Evolutionary conservation across 257 asterid genomes (phyloP).

Genomic region (Thymus quinquecostatus): DNA sequence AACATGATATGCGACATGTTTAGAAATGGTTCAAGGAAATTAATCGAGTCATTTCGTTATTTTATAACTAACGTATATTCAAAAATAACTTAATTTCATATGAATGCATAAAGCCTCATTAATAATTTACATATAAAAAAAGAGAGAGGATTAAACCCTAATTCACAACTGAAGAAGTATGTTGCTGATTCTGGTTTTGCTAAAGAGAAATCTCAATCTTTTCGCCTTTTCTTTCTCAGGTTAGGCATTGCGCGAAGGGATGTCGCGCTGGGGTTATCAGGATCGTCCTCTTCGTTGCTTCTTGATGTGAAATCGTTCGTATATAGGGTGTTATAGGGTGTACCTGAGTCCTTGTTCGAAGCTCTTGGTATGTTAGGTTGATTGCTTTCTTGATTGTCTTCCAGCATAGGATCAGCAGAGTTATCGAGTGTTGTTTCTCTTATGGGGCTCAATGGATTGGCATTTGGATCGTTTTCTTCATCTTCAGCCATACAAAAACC

Average conservation of each 20-base stretch:
- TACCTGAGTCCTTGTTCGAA: constrained; percentile 18
- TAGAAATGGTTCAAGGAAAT: too few species aligned
- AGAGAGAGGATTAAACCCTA: neutral
- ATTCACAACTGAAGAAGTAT: neutral
- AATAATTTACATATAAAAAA: neutral
- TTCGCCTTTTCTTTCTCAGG: constrained; percentile 60
- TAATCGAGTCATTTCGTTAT: too few species aligned
- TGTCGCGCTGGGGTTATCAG: constrained; percentile 11
- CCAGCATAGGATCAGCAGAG: constrained; percentile 25
- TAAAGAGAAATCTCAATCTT: constrained; percentile 29
- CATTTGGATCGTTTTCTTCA: constrained; percentile 39
- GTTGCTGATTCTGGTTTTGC: neutral
- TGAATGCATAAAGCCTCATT: neutral
- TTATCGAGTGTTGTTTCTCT: constrained; percentile 18
- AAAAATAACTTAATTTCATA: too few species aligned
- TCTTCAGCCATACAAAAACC: constrained; percentile 80
- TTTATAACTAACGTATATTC: too few species aligned
- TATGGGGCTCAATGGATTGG: constrained; percentile 24
- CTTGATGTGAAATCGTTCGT: constrained; percentile 17
- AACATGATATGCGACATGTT: too few species aligned
- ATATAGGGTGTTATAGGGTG: constrained; percentile 18
- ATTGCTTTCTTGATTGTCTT: constrained; percentile 30
- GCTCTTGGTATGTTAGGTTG: constrained; percentile 19
- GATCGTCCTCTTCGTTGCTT: constrained; percentile 22
- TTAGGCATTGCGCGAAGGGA: constrained; percentile 86